Evolutionary conservation across 2,329 filamentous ascomycete species (phyloP).

Genomic region (Huntiella abstrusa): DNA sequence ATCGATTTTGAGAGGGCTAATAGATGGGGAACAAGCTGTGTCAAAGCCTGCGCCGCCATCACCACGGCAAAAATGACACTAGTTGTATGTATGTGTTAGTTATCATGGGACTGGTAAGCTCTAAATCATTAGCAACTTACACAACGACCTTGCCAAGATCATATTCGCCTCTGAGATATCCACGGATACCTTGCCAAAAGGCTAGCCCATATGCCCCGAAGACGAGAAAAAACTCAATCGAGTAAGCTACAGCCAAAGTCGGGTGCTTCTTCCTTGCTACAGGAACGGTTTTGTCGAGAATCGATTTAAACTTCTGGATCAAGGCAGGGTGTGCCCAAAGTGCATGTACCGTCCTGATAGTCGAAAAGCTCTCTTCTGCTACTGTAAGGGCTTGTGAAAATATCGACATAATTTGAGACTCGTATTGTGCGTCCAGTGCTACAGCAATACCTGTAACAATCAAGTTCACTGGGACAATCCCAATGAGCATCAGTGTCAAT

Average conservation of each 20-base stretch:
- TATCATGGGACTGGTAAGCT: background rate
- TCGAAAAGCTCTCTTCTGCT: conserved; percentile 30
- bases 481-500: conserved; percentile 25
- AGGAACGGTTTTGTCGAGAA: conserved; percentile 22
- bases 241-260: conserved; percentile 25
- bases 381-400: conserved; percentile 25
- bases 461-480: conserved; percentile 26
- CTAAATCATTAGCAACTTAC: conserved; percentile 16
- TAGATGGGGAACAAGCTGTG: conserved; percentile 27
- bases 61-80: conserved; percentile 30
- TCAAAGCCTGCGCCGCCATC: conserved; percentile 26
- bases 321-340: conserved; percentile 30
- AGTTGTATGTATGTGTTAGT: background rate
- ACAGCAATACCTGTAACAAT: conserved; percentile 22
- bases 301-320: conserved; percentile 22
- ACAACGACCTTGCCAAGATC: conserved; percentile 28
- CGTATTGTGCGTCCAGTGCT: conserved; percentile 22
- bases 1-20: conserved; percentile 27
- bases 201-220: conserved; percentile 28
- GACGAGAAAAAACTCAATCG: conserved; percentile 28
- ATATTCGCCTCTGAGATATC: conserved; percentile 27
- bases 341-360: conserved; percentile 30
- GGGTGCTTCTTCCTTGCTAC: conserved; percentile 26
- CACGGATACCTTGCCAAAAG: conserved; percentile 32
- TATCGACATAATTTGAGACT: conserved; percentile 25